Percentiles rank a stretch among this genome's conserved stretches.
Evolutionary conservation across 1,284 basidiomycete species (phyloP).

Genomic region (Phaffia rhodozyma): DNA sequence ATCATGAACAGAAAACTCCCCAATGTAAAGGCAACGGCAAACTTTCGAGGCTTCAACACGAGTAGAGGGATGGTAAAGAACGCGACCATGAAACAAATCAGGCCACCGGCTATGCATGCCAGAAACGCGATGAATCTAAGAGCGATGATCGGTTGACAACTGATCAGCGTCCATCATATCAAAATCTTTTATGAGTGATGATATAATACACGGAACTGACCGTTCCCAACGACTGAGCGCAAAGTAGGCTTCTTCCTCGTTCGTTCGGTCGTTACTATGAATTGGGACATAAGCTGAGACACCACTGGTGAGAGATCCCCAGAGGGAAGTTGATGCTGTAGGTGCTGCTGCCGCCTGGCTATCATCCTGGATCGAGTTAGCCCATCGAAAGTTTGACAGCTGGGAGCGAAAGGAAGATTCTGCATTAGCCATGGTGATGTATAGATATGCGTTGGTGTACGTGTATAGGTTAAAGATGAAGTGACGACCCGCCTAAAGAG

Average conservation of each 20-base stretch:
- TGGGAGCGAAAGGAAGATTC: slow-evolving; percentile 30
- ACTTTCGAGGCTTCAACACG: slow-evolving; percentile 71
- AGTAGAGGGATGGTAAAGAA: slow-evolving; percentile 83
- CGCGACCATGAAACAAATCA: slow-evolving; percentile 87
- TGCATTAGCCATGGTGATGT: too few species aligned
- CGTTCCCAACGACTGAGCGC: slow-evolving; percentile 82
- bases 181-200: background rate
- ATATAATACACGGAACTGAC: slow-evolving; percentile 36
- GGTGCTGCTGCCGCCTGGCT: slow-evolving; percentile 41
- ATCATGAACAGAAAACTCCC: slow-evolving; percentile 69
- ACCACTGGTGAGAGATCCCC: slow-evolving; percentile 42
- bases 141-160: background rate
- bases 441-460: too few species aligned
- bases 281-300: slow-evolving; percentile 71
- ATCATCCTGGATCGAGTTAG: slow-evolving; percentile 59
- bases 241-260: slow-evolving; percentile 95
- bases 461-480: too few species aligned
- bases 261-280: slow-evolving; percentile 64
- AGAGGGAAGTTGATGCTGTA: slow-evolving; percentile 38
- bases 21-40: slow-evolving; percentile 75
- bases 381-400: slow-evolving; percentile 63
- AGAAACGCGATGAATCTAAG: slow-evolving; percentile 81
- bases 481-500: too few species aligned
- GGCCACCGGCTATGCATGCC: slow-evolving; percentile 76
- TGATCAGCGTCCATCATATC: background rate